phyloP scores from a whole-genome alignment of 83 land plant species.

The Thuja plicata region DNA sequence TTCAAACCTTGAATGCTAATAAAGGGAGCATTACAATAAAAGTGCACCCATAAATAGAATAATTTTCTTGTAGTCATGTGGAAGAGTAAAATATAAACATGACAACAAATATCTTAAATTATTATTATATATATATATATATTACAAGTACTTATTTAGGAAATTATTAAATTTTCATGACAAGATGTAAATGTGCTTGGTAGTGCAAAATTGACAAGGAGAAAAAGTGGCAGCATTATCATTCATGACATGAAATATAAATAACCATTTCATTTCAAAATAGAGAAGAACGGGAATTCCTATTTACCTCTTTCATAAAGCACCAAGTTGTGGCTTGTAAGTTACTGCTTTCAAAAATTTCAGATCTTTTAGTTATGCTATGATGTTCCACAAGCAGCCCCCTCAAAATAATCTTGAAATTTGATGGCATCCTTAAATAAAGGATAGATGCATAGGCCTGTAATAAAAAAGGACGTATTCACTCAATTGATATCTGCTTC shows the following conservation, averaged over 20 bases:
- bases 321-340: slow-evolving; percentile 72
- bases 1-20: slow-evolving; percentile 80
- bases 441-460: slow-evolving; percentile 89
- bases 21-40: slow-evolving; percentile 25
- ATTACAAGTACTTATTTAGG: not conserved
- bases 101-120: not conserved
- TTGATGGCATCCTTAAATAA: slow-evolving; percentile 64
- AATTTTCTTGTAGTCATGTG: not conserved
- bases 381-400: slow-evolving; percentile 78
- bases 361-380: slow-evolving; percentile 62
- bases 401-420: slow-evolving; percentile 75
- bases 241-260: not conserved
- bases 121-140: not conserved
- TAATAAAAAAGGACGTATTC: slow-evolving; percentile 23
- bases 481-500: not conserved
- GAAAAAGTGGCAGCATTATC: not conserved
- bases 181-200: not conserved
- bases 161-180: not conserved
- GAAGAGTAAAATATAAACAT: not conserved
- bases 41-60: not conserved
- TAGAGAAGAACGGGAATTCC: not conserved
- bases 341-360: slow-evolving; percentile 42
- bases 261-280: not conserved
- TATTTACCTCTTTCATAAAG: slow-evolving; percentile 37
- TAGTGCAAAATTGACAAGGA: not conserved